Percentiles rank a stretch among this genome's conserved stretches.
phyloP scores from a whole-genome alignment of 345 rosid species.

The Eucalyptus cladocalyx region DNA sequence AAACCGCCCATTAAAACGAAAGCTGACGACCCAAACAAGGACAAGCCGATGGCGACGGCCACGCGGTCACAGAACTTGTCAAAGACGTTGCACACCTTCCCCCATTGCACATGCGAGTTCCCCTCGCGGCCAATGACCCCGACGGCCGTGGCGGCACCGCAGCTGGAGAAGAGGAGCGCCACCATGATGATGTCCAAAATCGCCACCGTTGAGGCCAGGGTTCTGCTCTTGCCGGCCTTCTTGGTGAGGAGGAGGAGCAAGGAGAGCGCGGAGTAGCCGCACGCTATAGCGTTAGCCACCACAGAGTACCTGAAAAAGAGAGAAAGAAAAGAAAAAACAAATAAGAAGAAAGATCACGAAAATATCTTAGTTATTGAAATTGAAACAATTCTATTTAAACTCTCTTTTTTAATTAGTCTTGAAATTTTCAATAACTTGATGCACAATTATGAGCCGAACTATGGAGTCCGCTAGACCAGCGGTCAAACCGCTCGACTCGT shows the following conservation, averaged over 20 bases:
- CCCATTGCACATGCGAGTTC: slow-evolving; percentile 56
- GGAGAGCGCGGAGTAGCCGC: slow-evolving; percentile 40
- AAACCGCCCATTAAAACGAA: slow-evolving; percentile 3
- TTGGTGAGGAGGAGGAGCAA: slow-evolving; percentile 7
- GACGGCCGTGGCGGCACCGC: slow-evolving; percentile 44
- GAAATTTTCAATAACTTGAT: neutral
- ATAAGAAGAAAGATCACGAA: too few species aligned
- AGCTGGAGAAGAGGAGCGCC: slow-evolving; percentile 43
- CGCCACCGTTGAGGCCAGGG: neutral
- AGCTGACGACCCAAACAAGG: slow-evolving; percentile 21
- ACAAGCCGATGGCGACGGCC: slow-evolving; percentile 16
- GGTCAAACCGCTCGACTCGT: accelerated
- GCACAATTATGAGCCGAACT: too few species aligned
- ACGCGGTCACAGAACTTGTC: slow-evolving; percentile 39
- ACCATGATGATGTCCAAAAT: slow-evolving; percentile 34
- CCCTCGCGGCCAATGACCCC: slow-evolving; percentile 47
- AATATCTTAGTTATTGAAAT: neutral
- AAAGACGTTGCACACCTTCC: slow-evolving; percentile 43
- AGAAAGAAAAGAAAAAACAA: too few species aligned
- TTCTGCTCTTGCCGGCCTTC: neutral
- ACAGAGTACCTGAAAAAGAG: slow-evolving; percentile 27
- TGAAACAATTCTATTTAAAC: neutral
- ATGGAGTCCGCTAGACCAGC: too few species aligned
- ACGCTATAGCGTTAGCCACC: slow-evolving; percentile 42
- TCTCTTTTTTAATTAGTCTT: neutral